Base-by-base conservation (phyloP, 2,329 filamentous ascomycete genomes). In the Ustulina deusta region DNA sequence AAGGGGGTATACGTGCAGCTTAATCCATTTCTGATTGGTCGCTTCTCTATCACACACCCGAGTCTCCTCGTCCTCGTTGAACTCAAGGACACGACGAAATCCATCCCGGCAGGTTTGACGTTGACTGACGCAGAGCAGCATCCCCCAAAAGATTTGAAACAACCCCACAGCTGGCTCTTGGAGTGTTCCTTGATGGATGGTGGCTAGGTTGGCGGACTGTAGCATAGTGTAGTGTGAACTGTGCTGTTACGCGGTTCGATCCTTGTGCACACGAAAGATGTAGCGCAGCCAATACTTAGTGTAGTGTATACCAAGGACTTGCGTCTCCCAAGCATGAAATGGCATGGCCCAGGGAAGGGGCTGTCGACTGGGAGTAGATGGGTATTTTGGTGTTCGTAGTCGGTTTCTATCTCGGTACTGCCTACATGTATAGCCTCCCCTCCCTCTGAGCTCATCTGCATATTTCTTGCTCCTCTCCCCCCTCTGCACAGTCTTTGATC, bases 301-400 rank as follows among this genome's bases (percentile, higher is more conserved):
- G 27, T 51, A 51, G 48, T 51, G 27, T 51, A 51, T 27, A 34
- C 48, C n/a, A 68, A 62, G 60, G 59, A 66, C 54, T 51, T 46
- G 25, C 63, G 32, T 60, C 55, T 56, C 40, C 57, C 32, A 40
- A 61, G 62, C 40, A 34, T 40, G 32, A 42, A 49, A 60, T 55
- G 15, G 44, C 13, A 55, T 42, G 17, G 22, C 22, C 55, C 20
- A 17, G 25, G 48, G 46, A 58, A 48, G 58, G 20, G 38, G 46
- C 49, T 61, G 48, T 61, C 56, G 34, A 40, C 48, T 25, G 11
- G 61, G 40, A 13, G 20, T n/a, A n/a, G n/a, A n/a, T n/a, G n/a
- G n/a, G n/a, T 52, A 32, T 58, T 27, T 46, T 46, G 51, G 52
- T n/a, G 22, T 44, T 40, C 44, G 6, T 52, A 57, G 51, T 6